phyloP scores from a whole-genome alignment of 805 yeast species.

The Pichia nanzhaoensis region DNA sequence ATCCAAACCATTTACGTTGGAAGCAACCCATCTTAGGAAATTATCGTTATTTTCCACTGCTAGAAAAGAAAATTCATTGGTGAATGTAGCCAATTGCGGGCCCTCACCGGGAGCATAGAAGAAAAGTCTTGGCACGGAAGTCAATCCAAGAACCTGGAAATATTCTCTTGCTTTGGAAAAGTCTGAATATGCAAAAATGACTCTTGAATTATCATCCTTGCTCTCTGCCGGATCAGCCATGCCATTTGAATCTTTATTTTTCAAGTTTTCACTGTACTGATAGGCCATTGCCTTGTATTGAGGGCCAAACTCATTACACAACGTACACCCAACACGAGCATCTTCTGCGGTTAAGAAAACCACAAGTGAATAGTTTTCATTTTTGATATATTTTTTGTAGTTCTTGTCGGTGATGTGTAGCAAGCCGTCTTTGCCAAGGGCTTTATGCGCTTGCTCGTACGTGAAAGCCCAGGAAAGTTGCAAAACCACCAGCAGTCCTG shows the following conservation, averaged over 20 bases:
- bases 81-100: constrained; percentile 19
- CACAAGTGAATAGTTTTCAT: constrained; percentile 61
- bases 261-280: constrained; percentile 43
- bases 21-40: constrained; percentile 11
- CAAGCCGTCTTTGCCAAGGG: constrained; percentile 13
- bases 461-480: constrained; percentile 15
- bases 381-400: constrained; percentile 47
- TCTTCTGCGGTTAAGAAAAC: constrained; percentile 67
- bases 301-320: constrained; percentile 69
- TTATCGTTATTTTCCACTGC: constrained; percentile 34
- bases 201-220: constrained; percentile 24
- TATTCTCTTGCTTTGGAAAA: constrained; percentile 48
- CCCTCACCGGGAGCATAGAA: constrained; percentile 24
- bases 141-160: constrained; percentile 48
- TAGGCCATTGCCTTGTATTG: constrained; percentile 51
- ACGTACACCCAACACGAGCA: constrained; percentile 65
- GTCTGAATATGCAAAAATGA: constrained; percentile 74
- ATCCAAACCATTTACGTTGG: constrained; percentile 6
- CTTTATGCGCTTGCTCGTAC: constrained; percentile 15
- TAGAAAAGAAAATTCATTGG: constrained; percentile 39
- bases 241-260: constrained; percentile 33
- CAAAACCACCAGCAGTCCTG: neutral
- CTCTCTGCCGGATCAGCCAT: constrained; percentile 42
- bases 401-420: constrained; percentile 48
- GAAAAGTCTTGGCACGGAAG: constrained; percentile 73